Evolutionary conservation across 1,284 basidiomycete species (phyloP), one percentile per base, ranked within the genome.

Genomic region (Cryptococcus sp.): DNA sequence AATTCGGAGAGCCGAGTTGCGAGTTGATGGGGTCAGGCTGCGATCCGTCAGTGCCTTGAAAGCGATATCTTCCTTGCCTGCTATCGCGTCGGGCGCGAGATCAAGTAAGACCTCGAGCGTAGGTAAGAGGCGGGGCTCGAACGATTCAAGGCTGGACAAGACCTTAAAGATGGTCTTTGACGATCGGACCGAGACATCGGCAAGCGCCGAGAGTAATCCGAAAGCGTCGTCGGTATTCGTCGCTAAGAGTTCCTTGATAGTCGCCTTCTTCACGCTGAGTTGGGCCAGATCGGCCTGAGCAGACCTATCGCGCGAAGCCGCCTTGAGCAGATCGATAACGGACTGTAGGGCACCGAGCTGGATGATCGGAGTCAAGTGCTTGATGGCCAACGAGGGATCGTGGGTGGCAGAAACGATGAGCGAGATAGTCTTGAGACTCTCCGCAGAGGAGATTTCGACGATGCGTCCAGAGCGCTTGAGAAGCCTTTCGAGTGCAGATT

Each of bases 121-220:
- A 3, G 64, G 65, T 16, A 71, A 59, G 13, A 66, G 38, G n/a
- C 65, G 54, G 1, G 48, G 20, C 35, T 71, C 64, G 2, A 43
- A 20, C 7, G 66, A 50, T 30, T 50, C 59, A 25, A 60, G 46
- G 10, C 59, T 47, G 6, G 40, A 48, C 13, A 67, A 47, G 2
- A 57, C 59, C 11, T 50, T 41, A 1, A 45, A 20, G 39, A 65
- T 55, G 8, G 60, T 38, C 25, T 48, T 38, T 3, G 64, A 60
- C 1, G 64, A 61, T 2, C 35, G 46, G 5, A 54, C 38, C 0
- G 58, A 64, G 3, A 54, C 51, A 1, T 42, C 47, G 22, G 62
- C 62, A 3, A 71, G 49, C 3, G 55, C 47, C 3, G 62, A 50
- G 23, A 71, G 54, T 6, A 71, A 55, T 4, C 47, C 39, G 43